phyloP scores from a whole-genome alignment of 345 rosid genomes.

The Toxicodendron radicans region DNA sequence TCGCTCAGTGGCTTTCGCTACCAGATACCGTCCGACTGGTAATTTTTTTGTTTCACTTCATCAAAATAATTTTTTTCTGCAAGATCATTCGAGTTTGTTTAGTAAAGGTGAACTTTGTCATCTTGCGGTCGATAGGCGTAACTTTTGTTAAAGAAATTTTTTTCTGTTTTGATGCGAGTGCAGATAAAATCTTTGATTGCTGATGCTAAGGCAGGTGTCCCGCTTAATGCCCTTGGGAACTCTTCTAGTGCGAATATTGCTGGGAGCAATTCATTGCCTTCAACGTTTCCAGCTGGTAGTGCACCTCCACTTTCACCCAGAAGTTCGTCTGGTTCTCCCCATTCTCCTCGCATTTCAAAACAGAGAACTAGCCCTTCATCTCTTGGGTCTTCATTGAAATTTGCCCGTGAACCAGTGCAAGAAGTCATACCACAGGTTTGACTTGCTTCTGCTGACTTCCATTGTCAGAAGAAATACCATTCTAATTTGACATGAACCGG shows the following conservation, averaged over 20 bases:
- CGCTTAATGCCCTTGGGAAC: slow-evolving; percentile 48
- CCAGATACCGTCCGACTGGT: slow-evolving; percentile 69
- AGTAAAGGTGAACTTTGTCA: neutral
- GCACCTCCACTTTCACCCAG: slow-evolving; percentile 95
- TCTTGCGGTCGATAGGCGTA: neutral
- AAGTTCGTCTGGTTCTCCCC: slow-evolving; percentile 72
- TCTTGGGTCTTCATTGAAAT: slow-evolving; percentile 72
- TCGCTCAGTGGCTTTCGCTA: slow-evolving; percentile 86
- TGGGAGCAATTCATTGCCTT: slow-evolving; percentile 63
- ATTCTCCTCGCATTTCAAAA: slow-evolving; percentile 69
- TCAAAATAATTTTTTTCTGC: no score
- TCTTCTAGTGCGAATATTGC: slow-evolving; percentile 42
- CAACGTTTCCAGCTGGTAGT: slow-evolving; percentile 74
- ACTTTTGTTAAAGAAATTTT: neutral
- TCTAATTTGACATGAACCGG: neutral
- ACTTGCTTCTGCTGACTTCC: slow-evolving; percentile 8
- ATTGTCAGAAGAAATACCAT: neutral
- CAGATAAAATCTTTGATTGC: slow-evolving; percentile 77
- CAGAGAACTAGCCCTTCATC: slow-evolving; percentile 67
- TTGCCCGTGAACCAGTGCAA: slow-evolving; percentile 56
- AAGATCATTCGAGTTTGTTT: no score
- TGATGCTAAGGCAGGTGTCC: slow-evolving; percentile 64
- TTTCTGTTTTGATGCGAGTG: slow-evolving; percentile 15
- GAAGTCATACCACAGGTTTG: slow-evolving; percentile 88
- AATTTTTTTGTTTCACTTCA: slow-evolving; percentile 9